Evolutionary conservation across 1,284 basidiomycete genomes (phyloP), one percentile per base, ranked within the genome.

Genomic region (Leucoagaricus sp.): DNA sequence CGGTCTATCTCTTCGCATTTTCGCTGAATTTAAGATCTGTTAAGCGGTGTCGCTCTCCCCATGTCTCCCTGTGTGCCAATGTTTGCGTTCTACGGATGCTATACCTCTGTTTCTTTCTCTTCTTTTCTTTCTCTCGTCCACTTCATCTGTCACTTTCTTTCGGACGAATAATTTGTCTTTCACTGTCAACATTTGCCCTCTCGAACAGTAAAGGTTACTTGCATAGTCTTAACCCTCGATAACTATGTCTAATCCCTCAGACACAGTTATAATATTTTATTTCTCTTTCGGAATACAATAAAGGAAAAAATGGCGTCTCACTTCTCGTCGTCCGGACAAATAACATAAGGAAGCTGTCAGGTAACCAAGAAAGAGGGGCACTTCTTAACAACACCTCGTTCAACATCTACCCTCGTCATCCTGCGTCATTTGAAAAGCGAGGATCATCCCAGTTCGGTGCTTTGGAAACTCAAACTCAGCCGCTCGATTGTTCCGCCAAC

Each of bases 111-210:
- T n/a, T n/a, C 26, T 34, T 40, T n/a, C 45, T 52, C 57, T 54
- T 40, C 59, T 50, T 31, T 55, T 59, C 42, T 59, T 46, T 45
- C 47, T 34, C 56, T 55, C 31, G 49, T 47, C 33, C 26, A 26
- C 38, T 23, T 50, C 49, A 21, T 52, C 40, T 9, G 56, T 44
- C 52, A 53, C 57, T 59, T 54, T 50, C 23, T 51, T 48, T 51
- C 58, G 46, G 57, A 45, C 42, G 53, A 58, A 58, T 59, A 57
- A 59, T 63, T 59, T 17, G 26, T 38, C 28, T 33, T 23, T 38
- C 15, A 29, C 12, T 31, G 28, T 23, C 23, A 46, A 36, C 38
- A 28, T n/a, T 49, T 31, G n/a, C 34, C n/a, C 5, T 7, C 38
- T 15, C 13, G n/a, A 44, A 49, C 47, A 21, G 26, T 49, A 28